Evolutionary conservation across 768 basidiomycete species (phyloP), one percentile per base, ranked within the genome.

Genomic region (Dendrothele bispora): DNA sequence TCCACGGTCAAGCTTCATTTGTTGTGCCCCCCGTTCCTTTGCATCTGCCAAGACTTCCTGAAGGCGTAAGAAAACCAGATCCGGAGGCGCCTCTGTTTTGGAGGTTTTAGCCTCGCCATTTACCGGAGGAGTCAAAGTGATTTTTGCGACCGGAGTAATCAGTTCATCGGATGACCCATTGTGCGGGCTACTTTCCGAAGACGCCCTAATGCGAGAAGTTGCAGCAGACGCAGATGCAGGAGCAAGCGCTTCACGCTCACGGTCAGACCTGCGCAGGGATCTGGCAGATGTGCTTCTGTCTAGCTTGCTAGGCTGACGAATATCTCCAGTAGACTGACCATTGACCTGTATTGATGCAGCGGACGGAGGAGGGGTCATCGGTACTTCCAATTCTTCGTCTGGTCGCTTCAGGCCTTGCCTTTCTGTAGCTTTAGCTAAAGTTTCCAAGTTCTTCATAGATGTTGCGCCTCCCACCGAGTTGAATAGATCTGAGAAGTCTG

Each of bases 401-500:
- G n/a, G 5, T 28, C 25, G 18, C 41, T 39, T 40, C 28, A 24
- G 20, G 14, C 37, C 32, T 20, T 32, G 37, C 26, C 39, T 50
- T 41, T 75, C 71, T 3, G 71, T 61, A 8, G 77, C 61, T 44
- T 74, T 73, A 5, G 75, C 68, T 28, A 84, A 63, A 38, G 71
- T 68, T 32, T 77, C 74, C 39, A 80, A 58, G 15, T 73, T 69
- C 55, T 74, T 72, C 48, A 77, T 60, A 8, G 78, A 67, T 8
- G 40, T 14, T 73, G 71, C 21, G 72, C 60, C 30, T 17, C 77
- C 78, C 5, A 83, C 79, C 26, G 80, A 78, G 55, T 67, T 80
- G 42, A 89, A 74, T 15, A 89, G 65, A 49, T 88, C 86, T 0
- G 84, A 81, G 59, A 98, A 94, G 62, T 95, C 93, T 1, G 82